Base-by-base conservation (phyloP, 192 early-diverging fungal species). In the Paraglomus brasilianum region DNA sequence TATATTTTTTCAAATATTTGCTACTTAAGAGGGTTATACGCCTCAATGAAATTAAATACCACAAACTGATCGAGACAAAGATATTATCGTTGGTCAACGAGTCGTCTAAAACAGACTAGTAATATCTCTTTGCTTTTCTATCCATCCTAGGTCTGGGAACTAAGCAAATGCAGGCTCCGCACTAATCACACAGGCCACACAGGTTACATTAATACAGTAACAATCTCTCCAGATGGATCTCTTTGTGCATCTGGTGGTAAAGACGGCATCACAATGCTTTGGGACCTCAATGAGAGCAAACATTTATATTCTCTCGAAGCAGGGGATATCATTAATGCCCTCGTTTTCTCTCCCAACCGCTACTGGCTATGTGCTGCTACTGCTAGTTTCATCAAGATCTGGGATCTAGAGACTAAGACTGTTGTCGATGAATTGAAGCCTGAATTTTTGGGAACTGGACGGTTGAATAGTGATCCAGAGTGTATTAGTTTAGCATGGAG, bases 341-440 rank as follows among this genome's bases (percentile, higher is more conserved):
- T 99, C 59, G 89, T 90, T 74, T 99, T 99, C 92, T 97, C 95
- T 74, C 97, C 97, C 79, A 98, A 99, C 93, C 88, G 95, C 66
- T 99, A 99, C 94, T 99, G 97, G 97, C 88, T 99, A 79, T 96
- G 94, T 88, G 97, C 95, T 78, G 97, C 97, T 79, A 97, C 95
- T 73, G 83, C 84, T 72, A 85, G 85, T 70, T 87, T 88, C 82
- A 97, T 99, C 91, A 97, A 95, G 92, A 95, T 99, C 88, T 99
- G 95, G 95, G 97, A 99, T 82, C 83, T 99, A 71, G 94, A 99
- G 87, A 91, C 88, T 87, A 99, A 99, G 93, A 87, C 86, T 55
- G 82, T 95, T 74, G 95, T 99, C 59, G 93, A 94, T 85, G 95
- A 97, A 83, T 87, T 92, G 70, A 82, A 82, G 70, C 88, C 91